Conservation (phyloP, 78 protist genomes). For the Isochrysis galbana region DNA sequence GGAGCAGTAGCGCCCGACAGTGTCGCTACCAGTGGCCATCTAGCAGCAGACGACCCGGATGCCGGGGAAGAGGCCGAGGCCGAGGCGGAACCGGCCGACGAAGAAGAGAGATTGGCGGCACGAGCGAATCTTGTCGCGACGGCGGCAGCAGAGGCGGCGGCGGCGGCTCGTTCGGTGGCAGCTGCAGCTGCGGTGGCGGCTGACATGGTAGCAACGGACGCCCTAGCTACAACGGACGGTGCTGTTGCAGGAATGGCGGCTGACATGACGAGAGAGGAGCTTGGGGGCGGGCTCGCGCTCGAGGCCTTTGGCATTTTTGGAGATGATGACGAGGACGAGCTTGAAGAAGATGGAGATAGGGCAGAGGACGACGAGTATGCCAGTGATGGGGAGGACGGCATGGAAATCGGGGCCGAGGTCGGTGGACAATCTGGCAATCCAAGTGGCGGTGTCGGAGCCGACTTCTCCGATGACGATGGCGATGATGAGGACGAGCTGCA, state of each 20-base stretch:
- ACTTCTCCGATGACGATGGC: not conserved
- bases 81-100: not conserved
- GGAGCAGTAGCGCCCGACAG: no score
- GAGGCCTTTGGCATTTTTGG: not conserved
- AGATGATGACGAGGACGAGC: not conserved
- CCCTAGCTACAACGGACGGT: not conserved
- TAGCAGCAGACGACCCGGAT: not conserved
- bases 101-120: not conserved
- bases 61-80: not conserved
- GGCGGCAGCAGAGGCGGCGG: not conserved
- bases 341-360: not conserved
- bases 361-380: not conserved
- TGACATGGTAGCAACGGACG: not conserved
- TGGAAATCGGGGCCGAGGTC: not conserved
- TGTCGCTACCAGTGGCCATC: not conserved
- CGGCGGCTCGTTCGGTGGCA: not conserved
- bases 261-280: not conserved
- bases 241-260: not conserved
- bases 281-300: not conserved
- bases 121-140: not conserved
- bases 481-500: not conserved
- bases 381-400: not conserved
- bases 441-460: not conserved
- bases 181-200: not conserved
- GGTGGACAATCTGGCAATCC: not conserved